Evolutionary conservation across 805 yeast species (phyloP), one percentile per base, ranked within the genome.

Genomic region (Yarrowia deformans): DNA sequence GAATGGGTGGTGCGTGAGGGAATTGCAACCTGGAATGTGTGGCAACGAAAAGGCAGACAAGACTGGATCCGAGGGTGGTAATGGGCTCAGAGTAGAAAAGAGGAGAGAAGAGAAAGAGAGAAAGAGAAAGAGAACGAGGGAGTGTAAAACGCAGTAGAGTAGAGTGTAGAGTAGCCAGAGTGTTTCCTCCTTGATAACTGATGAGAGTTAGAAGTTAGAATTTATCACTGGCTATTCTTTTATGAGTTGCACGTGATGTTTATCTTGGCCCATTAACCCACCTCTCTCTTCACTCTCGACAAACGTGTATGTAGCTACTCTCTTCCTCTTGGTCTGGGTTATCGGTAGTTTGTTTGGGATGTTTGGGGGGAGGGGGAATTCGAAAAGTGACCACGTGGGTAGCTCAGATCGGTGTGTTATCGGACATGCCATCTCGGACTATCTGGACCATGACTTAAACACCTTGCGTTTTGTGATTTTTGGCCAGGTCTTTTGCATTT

Each of bases 351-450:
- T 8, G 16, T 19, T 46, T 29, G 35, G 19, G 19, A n/a, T 48
- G 18, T 12, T 16, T 19, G 12, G 54, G 54, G 18, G 40, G 16
- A n/a, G 54, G 54, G 18, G 40, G 16, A n/a, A 18, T 54, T 39
- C 60, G 18, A 54, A 54, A 54, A 54, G 45, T 54, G 45, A 54
- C 60, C 60, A 54, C 60, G 60, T 54, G 60, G 60, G 60, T 19
- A 54, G 60, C 52, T 37, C 60, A 14, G 35, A 39, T 45, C 60
- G 60, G 60, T 54, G 60, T 54, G 60, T 54, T 54, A 54, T 54
- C 60, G 60, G 60, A 54, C 19, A 35, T 54, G 60, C 45, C 60
- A 39, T 39, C 60, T 54, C 45, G 60, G 45, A 52, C 42, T n/a
- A 52, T 18, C 12, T 35, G 58, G 42, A 12, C 56, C 29, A 50